phyloP scores from a whole-genome alignment of 1,284 basidiomycete species.

The Nidula niveotomentosa region DNA sequence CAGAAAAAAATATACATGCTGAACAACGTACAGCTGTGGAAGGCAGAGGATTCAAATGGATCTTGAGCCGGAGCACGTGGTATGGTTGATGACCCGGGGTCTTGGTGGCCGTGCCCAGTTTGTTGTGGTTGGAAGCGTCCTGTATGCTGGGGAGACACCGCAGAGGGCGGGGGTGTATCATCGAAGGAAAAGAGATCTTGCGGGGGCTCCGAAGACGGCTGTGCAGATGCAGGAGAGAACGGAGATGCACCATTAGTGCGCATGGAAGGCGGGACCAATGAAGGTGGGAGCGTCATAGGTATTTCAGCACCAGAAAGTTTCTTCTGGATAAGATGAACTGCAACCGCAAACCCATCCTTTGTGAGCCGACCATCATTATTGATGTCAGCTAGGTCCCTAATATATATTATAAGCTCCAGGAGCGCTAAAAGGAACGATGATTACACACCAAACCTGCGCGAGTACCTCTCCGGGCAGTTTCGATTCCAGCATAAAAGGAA shows the following conservation, averaged over 20 bases:
- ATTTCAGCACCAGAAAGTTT: conserved; percentile 85
- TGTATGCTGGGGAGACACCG: conserved; percentile 34
- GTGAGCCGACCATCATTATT: conserved; percentile 87
- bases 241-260: conserved; percentile 40
- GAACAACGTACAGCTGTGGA: conserved; percentile 22
- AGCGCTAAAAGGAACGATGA: background rate
- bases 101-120: conserved; percentile 16
- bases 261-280: conserved; percentile 83
- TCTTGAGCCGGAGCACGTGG: conserved; percentile 28
- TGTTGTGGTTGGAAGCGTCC: conserved; percentile 36
- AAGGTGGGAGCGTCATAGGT: conserved; percentile 70
- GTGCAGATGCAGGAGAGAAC: conserved; percentile 25
- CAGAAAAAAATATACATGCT: background rate
- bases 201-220: conserved; percentile 29
- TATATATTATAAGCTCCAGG: conserved; percentile 9
- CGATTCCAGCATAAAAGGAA: conserved; percentile 95
- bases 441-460: conserved; percentile 86
- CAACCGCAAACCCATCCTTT: conserved; percentile 94
- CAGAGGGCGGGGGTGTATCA: conserved; percentile 58
- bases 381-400: conserved; percentile 93
- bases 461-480: conserved; percentile 83
- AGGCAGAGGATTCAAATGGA: conserved; percentile 37
- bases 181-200: conserved; percentile 55
- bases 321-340: conserved; percentile 92
- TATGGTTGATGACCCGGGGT: conserved; percentile 16